Conservation (phyloP, 441 rosid species). For the Melastoma candidum region DNA sequence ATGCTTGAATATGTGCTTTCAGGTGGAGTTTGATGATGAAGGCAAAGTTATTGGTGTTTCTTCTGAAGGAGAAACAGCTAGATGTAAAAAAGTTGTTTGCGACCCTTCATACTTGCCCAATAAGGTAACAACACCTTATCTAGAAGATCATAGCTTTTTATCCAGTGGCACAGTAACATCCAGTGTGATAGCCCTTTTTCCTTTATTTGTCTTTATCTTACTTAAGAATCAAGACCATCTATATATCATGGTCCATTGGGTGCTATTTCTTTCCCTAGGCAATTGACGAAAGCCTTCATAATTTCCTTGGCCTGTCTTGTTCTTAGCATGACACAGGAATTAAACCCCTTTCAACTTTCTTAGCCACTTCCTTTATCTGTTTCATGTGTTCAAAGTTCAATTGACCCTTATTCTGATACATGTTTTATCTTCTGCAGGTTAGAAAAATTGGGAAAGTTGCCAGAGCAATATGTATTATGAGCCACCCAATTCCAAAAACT, state of each 20-base stretch:
- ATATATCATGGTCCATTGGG: too few relatives aligned
- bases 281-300: too few relatives aligned
- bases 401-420: not conserved
- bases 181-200: not conserved
- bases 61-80: constrained; percentile 93
- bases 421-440: constrained; percentile 37
- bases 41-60: constrained; percentile 73
- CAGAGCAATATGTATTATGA: constrained; percentile 90
- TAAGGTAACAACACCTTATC: constrained; percentile 36
- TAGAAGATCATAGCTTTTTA: too few relatives aligned
- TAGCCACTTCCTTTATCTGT: too few relatives aligned
- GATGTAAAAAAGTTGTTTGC: constrained; percentile 82
- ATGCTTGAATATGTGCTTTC: constrained; percentile 1
- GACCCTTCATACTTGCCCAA: constrained; percentile 75
- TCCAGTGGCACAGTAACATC: too few relatives aligned
- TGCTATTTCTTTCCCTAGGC: too few relatives aligned
- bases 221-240: too few relatives aligned
- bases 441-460: constrained; percentile 80
- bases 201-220: too few relatives aligned
- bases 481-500: constrained; percentile 81
- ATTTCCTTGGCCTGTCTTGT: too few relatives aligned
- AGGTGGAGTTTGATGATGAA: constrained; percentile 80
- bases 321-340: too few relatives aligned
- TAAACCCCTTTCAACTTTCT: too few relatives aligned
- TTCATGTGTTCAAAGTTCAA: too few relatives aligned